Evolutionary conservation across 805 yeast species (phyloP).

Genomic region (Cyberlindnera mississippiensis): DNA sequence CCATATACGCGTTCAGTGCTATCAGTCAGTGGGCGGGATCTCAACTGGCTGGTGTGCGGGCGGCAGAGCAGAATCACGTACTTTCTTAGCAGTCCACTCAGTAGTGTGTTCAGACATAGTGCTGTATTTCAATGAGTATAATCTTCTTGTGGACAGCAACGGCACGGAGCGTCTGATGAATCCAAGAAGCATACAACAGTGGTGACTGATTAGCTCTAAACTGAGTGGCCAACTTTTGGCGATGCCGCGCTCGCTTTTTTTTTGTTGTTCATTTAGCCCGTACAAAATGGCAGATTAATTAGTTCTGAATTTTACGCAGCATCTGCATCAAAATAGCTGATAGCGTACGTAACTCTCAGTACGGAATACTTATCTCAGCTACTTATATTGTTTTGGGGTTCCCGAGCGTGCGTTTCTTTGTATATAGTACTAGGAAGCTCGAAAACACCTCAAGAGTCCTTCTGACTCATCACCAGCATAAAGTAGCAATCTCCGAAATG

Average conservation of each 20-base stretch:
- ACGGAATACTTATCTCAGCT: too few species aligned
- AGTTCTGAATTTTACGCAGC: slow-evolving; percentile 16
- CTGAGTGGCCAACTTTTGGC: slow-evolving; percentile 12
- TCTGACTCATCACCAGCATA: slow-evolving; percentile 23
- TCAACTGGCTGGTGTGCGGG: not conserved
- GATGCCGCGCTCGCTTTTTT: slow-evolving; percentile 10
- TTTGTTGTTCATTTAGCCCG: slow-evolving; percentile 1
- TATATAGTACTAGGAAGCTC: not conserved
- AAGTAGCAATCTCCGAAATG: slow-evolving; percentile 25
- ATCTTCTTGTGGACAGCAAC: slow-evolving; percentile 11
- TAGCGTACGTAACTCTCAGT: too few species aligned
- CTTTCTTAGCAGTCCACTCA: slow-evolving; percentile 29
- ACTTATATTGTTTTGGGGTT: too few species aligned
- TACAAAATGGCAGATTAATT: slow-evolving; percentile 3
- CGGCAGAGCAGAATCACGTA: slow-evolving; percentile 11
- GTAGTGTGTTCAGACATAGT: slow-evolving; percentile 26
- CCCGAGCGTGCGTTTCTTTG: too few species aligned
- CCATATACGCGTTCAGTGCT: too few species aligned
- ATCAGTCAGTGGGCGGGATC: not conserved
- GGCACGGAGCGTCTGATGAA: slow-evolving; percentile 13
- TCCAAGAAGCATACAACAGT: slow-evolving; percentile 18
- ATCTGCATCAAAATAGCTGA: too few species aligned
- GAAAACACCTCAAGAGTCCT: slow-evolving; percentile 1
- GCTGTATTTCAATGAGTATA: slow-evolving; percentile 12
- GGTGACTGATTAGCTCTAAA: not conserved